phyloP scores from a whole-genome alignment of 495 filamentous ascomycete genomes.

The Thozetella sp. region DNA sequence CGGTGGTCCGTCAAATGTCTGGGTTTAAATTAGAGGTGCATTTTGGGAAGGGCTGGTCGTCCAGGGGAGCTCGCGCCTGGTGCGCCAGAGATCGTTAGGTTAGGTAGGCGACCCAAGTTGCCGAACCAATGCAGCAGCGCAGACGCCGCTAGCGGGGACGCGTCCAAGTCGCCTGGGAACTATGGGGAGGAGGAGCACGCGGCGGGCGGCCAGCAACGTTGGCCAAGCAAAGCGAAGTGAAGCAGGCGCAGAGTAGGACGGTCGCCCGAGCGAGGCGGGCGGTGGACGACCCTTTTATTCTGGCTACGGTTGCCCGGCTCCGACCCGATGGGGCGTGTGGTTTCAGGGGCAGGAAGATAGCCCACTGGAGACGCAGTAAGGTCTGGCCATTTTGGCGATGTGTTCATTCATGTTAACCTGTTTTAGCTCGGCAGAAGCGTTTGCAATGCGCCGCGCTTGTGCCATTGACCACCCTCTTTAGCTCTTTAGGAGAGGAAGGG shows the following conservation, averaged over 20 bases:
- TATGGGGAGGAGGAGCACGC: too few relatives aligned
- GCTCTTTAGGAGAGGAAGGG: too few relatives aligned
- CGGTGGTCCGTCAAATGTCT: not conserved
- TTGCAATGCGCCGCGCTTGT: not conserved
- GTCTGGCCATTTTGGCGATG: not conserved
- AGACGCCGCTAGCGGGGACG: not conserved
- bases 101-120: not conserved
- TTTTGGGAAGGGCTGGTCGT: not conserved
- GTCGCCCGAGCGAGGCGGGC: not conserved
- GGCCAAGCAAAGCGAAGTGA: not conserved
- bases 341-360: not conserved
- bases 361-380: not conserved
- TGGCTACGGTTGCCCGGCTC: not conserved
- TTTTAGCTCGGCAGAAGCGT: not conserved
- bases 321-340: not conserved
- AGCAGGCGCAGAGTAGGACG: not conserved
- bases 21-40: slow-evolving; percentile 4
- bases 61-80: not conserved
- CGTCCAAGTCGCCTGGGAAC: too few relatives aligned
- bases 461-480: not conserved
- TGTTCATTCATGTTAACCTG: not conserved
- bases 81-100: not conserved
- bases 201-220: not conserved
- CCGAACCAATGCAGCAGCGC: not conserved
- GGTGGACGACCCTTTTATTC: not conserved